Percentiles rank a stretch among this genome's conserved stretches.
These are phyloP conservation scores for Xerocomus amazonicus DNA, from an alignment of 1,284 basidiomycete species.

Conservation along the genomic window DNA sequence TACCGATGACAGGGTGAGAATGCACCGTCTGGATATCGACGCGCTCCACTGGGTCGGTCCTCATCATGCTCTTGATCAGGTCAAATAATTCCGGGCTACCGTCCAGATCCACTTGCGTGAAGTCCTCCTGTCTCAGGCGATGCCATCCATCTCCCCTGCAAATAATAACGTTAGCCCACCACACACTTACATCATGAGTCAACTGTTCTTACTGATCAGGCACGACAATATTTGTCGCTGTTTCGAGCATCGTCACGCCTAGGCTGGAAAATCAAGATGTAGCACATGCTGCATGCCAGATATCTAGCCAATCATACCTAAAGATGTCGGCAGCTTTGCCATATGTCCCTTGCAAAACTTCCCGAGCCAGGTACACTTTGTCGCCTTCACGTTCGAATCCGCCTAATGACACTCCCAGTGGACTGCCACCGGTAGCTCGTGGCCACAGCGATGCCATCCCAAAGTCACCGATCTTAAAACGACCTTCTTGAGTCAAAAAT, in stretches of 20 bases:
- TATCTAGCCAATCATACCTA: constrained; percentile 56
- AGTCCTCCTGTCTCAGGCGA: constrained; percentile 87
- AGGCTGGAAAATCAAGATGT: constrained; percentile 50
- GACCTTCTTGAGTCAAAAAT: constrained; percentile 85
- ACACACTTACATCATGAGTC: neutral
- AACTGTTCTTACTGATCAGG: constrained; percentile 82
- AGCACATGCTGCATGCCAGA: neutral
- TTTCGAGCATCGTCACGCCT: constrained; percentile 94
- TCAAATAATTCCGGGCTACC: constrained; percentile 70
- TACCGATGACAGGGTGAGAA: constrained; percentile 63
- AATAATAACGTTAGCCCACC: constrained; percentile 15
- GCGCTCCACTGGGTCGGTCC: constrained; percentile 61
- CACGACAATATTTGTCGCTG: constrained; percentile 92
- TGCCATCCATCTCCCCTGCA: constrained; percentile 89
- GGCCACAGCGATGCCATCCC: constrained; percentile 94
- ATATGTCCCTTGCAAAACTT: constrained; percentile 90
- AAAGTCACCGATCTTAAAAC: constrained; percentile 98
- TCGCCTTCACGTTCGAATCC: constrained; percentile 95
- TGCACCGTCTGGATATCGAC: constrained; percentile 60
- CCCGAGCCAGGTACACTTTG: constrained; percentile 97
- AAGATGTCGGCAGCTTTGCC: constrained; percentile 96
- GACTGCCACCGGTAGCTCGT: constrained; percentile 41
- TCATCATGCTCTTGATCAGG: constrained; percentile 79
- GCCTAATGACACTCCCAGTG: constrained; percentile 38
- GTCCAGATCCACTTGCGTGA: constrained; percentile 82